Conservation (phyloP, 306 rosid species). For the Ceratonia siliqua region DNA sequence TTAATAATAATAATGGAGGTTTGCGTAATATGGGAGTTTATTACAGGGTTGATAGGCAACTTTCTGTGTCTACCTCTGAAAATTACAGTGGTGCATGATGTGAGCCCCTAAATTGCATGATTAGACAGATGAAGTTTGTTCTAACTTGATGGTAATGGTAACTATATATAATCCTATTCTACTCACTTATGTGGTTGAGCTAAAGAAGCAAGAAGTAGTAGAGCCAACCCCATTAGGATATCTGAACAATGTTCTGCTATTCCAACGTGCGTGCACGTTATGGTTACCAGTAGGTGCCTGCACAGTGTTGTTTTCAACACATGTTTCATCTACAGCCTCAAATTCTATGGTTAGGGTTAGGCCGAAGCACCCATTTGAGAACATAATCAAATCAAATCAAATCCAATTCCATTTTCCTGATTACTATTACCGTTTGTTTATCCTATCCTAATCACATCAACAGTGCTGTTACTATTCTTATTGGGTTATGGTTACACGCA, state of each 20-base stretch:
- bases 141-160: background rate
- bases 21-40: constrained; percentile 48
- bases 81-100: background rate
- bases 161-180: background rate
- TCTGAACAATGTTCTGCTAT: too few relatives aligned
- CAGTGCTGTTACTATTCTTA: too few relatives aligned
- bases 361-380: constrained; percentile 24
- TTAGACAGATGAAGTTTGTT: background rate
- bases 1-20: background rate
- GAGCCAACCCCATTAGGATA: too few relatives aligned
- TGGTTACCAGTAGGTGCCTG: background rate
- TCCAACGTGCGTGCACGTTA: constrained; percentile 12
- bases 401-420: background rate
- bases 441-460: too few relatives aligned
- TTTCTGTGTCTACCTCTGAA: background rate
- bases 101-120: constrained; percentile 2
- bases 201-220: too few relatives aligned
- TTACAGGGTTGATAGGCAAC: background rate
- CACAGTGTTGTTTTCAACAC: background rate
- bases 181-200: background rate
- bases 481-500: too few relatives aligned
- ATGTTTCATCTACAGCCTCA: background rate
- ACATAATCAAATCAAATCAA: background rate
- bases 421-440: too few relatives aligned
- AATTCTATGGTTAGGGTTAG: constrained; percentile 15